phyloP scores from a whole-genome alignment of 1,284 basidiomycete species.

The Dichomitus squalens region DNA sequence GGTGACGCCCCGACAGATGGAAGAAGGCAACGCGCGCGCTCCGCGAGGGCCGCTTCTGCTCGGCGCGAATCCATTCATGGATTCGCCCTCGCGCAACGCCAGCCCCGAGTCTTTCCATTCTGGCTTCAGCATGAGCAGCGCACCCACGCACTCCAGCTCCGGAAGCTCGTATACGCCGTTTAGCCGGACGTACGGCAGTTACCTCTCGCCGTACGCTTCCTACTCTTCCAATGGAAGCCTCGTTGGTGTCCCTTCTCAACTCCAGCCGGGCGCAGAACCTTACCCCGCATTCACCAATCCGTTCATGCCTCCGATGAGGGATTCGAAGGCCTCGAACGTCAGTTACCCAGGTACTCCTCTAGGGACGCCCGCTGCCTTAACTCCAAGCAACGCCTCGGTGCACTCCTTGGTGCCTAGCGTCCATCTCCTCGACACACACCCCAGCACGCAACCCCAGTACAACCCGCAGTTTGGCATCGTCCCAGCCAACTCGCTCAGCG shows the following conservation, averaged over 20 bases:
- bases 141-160: slow-evolving; percentile 2
- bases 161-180: background rate
- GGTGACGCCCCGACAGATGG: background rate
- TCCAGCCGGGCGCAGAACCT: background rate
- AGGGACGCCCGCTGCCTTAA: slow-evolving; percentile 16
- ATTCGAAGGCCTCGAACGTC: background rate
- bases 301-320: background rate
- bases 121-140: slow-evolving; percentile 12
- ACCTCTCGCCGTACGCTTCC: slow-evolving; percentile 6
- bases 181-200: slow-evolving; percentile 6
- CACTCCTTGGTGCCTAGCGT: slow-evolving; percentile 34
- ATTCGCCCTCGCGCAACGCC: slow-evolving; percentile 21
- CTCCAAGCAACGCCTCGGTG: slow-evolving; percentile 30
- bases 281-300: background rate
- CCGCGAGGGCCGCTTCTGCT: slow-evolving; percentile 18
- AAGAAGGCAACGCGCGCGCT: background rate
- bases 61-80: slow-evolving; percentile 26
- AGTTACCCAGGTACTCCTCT: slow-evolving; percentile 7
- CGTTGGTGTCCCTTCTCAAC: slow-evolving; percentile 8
- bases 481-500: background rate
- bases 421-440: slow-evolving; percentile 21
- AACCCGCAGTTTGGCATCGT: background rate
- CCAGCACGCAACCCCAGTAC: slow-evolving; percentile 1
- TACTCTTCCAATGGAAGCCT: slow-evolving; percentile 1
- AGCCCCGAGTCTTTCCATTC: slow-evolving; percentile 25